A percentile compares a stretch with the other conserved stretches of the same genome.
Evolutionary conservation across 2,329 filamentous ascomycete genomes (phyloP).

Genomic region (Colletotrichum lentis): DNA sequence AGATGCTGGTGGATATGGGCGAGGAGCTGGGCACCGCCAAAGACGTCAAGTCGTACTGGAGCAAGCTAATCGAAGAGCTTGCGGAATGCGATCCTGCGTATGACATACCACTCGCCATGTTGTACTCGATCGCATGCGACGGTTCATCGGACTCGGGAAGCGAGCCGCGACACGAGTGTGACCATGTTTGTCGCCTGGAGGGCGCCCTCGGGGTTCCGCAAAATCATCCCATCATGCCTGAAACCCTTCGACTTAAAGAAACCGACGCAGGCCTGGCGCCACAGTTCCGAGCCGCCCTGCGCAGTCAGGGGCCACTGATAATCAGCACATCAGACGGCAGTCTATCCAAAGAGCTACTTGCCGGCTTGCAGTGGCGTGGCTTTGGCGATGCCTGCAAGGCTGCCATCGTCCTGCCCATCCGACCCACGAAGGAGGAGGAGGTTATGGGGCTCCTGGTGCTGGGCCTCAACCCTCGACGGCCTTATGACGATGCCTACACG

Average conservation of each 20-base stretch:
- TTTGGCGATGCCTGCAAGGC: constrained; percentile 71
- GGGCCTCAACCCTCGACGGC: constrained; percentile 74
- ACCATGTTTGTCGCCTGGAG: constrained; percentile 53
- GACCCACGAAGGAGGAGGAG: constrained; percentile 70
- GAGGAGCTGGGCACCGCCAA: constrained; percentile 54
- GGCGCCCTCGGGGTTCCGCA: constrained; percentile 57
- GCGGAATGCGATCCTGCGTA: constrained; percentile 54
- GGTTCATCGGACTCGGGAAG: constrained; percentile 42
- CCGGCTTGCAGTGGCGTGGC: constrained; percentile 68
- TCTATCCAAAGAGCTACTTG: constrained; percentile 64
- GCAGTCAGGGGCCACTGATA: constrained; percentile 50
- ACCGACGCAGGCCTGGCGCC: constrained; percentile 50
- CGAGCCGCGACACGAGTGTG: constrained; percentile 43
- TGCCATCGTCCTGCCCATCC: constrained; percentile 74
- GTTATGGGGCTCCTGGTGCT: constrained; percentile 74
- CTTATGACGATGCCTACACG: constrained; percentile 77
- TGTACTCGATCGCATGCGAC: constrained; percentile 59
- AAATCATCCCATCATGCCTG: constrained; percentile 53
- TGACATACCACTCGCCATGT: constrained; percentile 60
- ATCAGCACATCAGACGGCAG: constrained; percentile 59
- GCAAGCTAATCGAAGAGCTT: constrained; percentile 54
- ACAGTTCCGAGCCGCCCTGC: constrained; percentile 52
- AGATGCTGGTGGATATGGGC: constrained; percentile 59
- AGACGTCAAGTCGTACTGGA: constrained; percentile 59
- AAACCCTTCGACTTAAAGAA: constrained; percentile 48